phyloP scores from a whole-genome alignment of 208 protist species.

The Acanthamoeba sp. region DNA sequence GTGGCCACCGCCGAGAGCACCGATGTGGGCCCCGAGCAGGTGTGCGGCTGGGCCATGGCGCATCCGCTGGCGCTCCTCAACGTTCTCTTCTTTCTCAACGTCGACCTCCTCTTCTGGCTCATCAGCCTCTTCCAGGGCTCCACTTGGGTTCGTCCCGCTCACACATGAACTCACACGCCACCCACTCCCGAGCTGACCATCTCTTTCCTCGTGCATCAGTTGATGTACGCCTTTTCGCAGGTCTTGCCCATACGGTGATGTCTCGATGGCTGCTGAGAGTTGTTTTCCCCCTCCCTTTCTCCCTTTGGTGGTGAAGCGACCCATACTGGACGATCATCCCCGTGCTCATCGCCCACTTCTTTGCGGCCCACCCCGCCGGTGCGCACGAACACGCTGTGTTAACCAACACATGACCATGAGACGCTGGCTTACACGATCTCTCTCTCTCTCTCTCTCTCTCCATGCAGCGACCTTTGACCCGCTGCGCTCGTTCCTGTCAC shows the following conservation, averaged over 20 bases:
- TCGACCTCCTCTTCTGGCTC: conserved; percentile 71
- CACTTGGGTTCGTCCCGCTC: conserved; percentile 67
- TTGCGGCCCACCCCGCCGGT: conserved; percentile 43
- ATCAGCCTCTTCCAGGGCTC: conserved; percentile 69
- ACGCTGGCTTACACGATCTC: neutral
- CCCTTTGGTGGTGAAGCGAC: no score
- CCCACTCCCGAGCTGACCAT: no score
- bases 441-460: neutral
- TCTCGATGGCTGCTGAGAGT: no score
- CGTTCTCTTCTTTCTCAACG: conserved; percentile 74
- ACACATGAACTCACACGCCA: no score
- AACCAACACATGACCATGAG: neutral
- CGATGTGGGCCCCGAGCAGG: neutral
- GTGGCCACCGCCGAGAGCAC: neutral
- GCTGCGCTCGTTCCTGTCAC: conserved; percentile 21
- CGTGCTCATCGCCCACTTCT: conserved; percentile 64
- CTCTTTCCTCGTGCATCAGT: no score
- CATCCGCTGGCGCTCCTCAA: conserved; percentile 64
- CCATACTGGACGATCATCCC: conserved; percentile 74
- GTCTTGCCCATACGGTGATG: no score
- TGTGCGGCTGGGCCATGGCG: neutral
- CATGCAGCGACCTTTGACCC: neutral
- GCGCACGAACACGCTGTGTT: neutral
- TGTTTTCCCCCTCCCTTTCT: no score
- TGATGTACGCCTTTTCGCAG: no score